Base-by-base conservation (phyloP, 768 basidiomycete genomes). In the Agaricus subrufescens region DNA sequence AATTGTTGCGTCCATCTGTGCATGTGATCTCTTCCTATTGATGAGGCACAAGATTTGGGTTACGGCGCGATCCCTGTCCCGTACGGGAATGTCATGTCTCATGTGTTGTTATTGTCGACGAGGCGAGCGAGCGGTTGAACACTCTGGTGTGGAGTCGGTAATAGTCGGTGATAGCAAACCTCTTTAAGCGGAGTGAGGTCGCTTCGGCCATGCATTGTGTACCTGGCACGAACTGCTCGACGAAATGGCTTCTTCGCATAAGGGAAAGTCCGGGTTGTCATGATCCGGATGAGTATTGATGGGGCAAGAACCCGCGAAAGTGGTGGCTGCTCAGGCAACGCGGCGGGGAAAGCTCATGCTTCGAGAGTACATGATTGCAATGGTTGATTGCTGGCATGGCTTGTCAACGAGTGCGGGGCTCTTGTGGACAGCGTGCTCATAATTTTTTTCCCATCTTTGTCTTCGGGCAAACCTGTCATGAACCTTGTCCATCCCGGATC, bases 291-390 rank as follows among this genome's bases (percentile, higher is more conserved):
- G 12, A 27, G 48, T 56, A 46, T 38, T 25, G 12, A 47, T 19
- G 53, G 53, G 39, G 46, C 53, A 46, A 47, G 25, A 49, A 29
- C 23, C 37, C 23, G 52, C 44, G 44, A 46, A 46, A 46, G 30
- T 26, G 43, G 45, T 39, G 42, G 40, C 49, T 38, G n/a, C n/a
- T 27, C 11, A 23, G 47, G 46, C 54, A 49, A 30, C 25, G 12
- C 47, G 49, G 55, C 27, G 55, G 55, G 55, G 55, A 29, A 56
- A 56, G 55, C 48, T 25, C 34, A 37, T 23, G 55, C 55, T 56
- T 56, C 55, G 55, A 56, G 48, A 56, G 55, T 50, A 56, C 55
- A 25, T 46, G 52, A 15, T 52, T 46, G 40, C 26, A 45, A 45
- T 27, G 29, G 38, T 23, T 40, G 37, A 19, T n/a, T n/a, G 29